A percentile compares a stretch with the other conserved stretches of the same genome.
These are phyloP conservation scores for Fraxinus americana DNA, from an alignment of 257 asterid genomes.

Conservation along the genomic window DNA sequence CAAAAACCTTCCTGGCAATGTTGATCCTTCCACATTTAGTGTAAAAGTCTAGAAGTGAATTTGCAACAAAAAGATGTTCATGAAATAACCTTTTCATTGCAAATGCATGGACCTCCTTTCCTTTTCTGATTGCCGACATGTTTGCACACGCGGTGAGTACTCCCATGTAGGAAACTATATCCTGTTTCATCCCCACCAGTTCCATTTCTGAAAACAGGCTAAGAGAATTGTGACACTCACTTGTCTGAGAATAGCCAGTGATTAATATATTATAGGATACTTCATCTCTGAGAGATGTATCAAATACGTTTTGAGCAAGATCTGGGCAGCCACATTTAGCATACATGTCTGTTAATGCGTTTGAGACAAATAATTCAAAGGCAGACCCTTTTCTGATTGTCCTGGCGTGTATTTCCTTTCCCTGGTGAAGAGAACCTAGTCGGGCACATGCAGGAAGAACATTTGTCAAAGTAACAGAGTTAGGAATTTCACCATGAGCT, in stretches of 20 bases:
- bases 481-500: conserved; percentile 50
- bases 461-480: conserved; percentile 61
- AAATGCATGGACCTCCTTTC: conserved; percentile 70
- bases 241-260: conserved; percentile 59
- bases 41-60: conserved; percentile 68
- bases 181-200: conserved; percentile 46
- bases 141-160: conserved; percentile 76
- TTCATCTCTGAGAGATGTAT: conserved; percentile 51
- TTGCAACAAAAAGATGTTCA: conserved; percentile 59
- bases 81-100: conserved; percentile 52
- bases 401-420: conserved; percentile 70
- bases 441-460: conserved; percentile 80
- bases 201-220: conserved; percentile 67
- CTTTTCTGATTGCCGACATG: conserved; percentile 60
- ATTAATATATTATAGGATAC: conserved; percentile 73
- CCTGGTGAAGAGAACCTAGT: conserved; percentile 45
- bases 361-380: conserved; percentile 62
- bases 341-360: conserved; percentile 76
- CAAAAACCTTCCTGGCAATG: conserved; percentile 51
- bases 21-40: conserved; percentile 65
- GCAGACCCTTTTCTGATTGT: conserved; percentile 45
- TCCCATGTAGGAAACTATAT: conserved; percentile 61
- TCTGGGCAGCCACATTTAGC: conserved; percentile 59
- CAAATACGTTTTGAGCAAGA: conserved; percentile 52
- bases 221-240: conserved; percentile 46